Base-by-base conservation (phyloP, 208 protist genomes). In the Tetramitus jugosus region DNA sequence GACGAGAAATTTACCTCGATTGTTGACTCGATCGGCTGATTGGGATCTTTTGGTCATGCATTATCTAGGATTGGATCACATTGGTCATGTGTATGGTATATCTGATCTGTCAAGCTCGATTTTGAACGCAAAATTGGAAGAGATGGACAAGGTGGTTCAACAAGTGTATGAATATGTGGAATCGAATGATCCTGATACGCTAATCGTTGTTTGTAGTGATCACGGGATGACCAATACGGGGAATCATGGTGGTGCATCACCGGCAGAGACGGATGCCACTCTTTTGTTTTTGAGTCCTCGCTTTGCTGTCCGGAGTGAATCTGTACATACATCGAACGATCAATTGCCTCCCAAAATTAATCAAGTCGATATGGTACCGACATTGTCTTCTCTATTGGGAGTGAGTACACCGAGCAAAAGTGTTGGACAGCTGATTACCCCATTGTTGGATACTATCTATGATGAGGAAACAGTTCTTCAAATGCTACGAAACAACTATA, bases 41-140 rank as follows among this genome's bases (percentile, higher is more conserved):
- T 91, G 80, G 81, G 79, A 91, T 76, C 29, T 89, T 17, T 29
- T 92, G 8, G 90, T 94, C 7, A 65, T 86, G 2, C 91, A 94
- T 79, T 88, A 92, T 35, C 71, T 94, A 14, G 91, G 91, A 29
- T 80, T 94, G 37, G 91, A 94, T 80, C 91, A 94, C 81, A 68
- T 87, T 29, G 91, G 90, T 23, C 91, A 94, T 72, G 78, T 80
- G 26, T 86, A 80, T 77, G 80, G 81, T 37, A 68, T 80, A 8
- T 45, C 88, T 39, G 80, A 91, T 75, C 10, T 56, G 49, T n/a
- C n/a, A n/a, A 49, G 45, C 14, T 49, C 45, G 14, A 49, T 17
- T 17, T 31, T 62, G 26, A 62, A n/a, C 8, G 8, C 6, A 39
- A 23, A 74, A 53, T 53, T 74, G 35, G 4, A 53, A 37, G 67